Conservation (phyloP, 345 rosid genomes). For the Chamaenerion angustifolium region DNA sequence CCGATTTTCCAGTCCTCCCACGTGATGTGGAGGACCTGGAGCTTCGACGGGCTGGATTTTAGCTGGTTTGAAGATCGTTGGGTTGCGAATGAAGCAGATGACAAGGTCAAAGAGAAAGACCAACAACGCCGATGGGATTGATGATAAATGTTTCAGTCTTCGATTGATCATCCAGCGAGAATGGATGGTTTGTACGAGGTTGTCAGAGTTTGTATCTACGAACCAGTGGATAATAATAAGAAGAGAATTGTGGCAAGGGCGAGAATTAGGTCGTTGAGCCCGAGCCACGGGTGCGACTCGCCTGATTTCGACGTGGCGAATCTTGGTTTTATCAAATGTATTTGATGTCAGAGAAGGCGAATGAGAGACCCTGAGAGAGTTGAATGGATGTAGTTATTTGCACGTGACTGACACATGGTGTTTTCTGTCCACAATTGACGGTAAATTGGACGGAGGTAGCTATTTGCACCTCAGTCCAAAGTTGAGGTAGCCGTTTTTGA, state of each 20-base stretch:
- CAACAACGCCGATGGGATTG: slow-evolving; percentile 59
- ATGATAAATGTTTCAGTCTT: slow-evolving; percentile 36
- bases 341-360: slow-evolving; percentile 79
- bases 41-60: slow-evolving; percentile 52
- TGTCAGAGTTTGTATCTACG: slow-evolving; percentile 22
- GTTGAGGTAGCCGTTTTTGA: no score
- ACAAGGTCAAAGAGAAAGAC: slow-evolving; percentile 50
- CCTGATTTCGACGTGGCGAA: slow-evolving; percentile 44
- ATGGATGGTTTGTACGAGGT: not conserved
- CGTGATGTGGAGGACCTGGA: slow-evolving; percentile 35
- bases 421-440: no score
- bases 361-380: slow-evolving; percentile 85
- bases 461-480: no score
- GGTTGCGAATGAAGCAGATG: slow-evolving; percentile 53
- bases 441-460: no score
- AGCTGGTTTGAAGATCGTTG: slow-evolving; percentile 34
- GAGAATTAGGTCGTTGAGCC: slow-evolving; percentile 58
- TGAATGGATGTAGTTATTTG: no score
- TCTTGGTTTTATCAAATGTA: slow-evolving; percentile 63
- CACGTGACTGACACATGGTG: no score
- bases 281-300: slow-evolving; percentile 52
- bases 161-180: slow-evolving; percentile 10
- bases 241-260: slow-evolving; percentile 49
- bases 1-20: slow-evolving; percentile 91
- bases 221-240: slow-evolving; percentile 48